Percentiles rank a stretch among this genome's conserved stretches.
Evolutionary conservation across 2,329 filamentous ascomycete genomes (phyloP).

Genomic region (Aspergillus chevalieri): DNA sequence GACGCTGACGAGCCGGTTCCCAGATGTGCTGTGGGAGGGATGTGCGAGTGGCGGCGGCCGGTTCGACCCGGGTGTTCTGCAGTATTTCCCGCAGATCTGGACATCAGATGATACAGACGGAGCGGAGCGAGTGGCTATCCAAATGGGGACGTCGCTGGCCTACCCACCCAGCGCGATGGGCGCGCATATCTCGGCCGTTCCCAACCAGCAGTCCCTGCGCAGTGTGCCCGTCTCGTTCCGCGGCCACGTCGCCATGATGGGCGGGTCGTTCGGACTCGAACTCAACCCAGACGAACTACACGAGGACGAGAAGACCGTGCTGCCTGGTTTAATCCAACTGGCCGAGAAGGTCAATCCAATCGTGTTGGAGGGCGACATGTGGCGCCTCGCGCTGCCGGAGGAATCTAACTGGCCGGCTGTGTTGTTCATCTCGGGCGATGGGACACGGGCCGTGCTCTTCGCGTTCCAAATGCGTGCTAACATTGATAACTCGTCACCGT

Average conservation of each 20-base stretch:
- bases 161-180: constrained; percentile 61
- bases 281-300: constrained; percentile 51
- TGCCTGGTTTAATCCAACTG: constrained; percentile 51
- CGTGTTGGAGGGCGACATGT: constrained; percentile 54
- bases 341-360: constrained; percentile 55
- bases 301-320: constrained; percentile 46
- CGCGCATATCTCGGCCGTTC: constrained; percentile 58
- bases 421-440: constrained; percentile 52
- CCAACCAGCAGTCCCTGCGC: constrained; percentile 53
- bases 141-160: constrained; percentile 57
- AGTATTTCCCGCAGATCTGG: constrained; percentile 63
- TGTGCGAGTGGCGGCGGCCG: constrained; percentile 60
- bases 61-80: constrained; percentile 58
- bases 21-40: constrained; percentile 59
- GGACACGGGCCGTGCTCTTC: constrained; percentile 49
- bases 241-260: constrained; percentile 63
- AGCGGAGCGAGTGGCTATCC: constrained; percentile 55
- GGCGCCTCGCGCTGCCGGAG: constrained; percentile 53
- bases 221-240: constrained; percentile 55
- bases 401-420: constrained; percentile 58
- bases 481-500: constrained; percentile 50
- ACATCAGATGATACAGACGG: constrained; percentile 61
- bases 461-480: constrained; percentile 53
- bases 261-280: constrained; percentile 61
- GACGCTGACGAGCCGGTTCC: constrained; percentile 53